Evolutionary conservation across 1,284 basidiomycete genomes (phyloP).

Genomic region (Agaricales sp.): DNA sequence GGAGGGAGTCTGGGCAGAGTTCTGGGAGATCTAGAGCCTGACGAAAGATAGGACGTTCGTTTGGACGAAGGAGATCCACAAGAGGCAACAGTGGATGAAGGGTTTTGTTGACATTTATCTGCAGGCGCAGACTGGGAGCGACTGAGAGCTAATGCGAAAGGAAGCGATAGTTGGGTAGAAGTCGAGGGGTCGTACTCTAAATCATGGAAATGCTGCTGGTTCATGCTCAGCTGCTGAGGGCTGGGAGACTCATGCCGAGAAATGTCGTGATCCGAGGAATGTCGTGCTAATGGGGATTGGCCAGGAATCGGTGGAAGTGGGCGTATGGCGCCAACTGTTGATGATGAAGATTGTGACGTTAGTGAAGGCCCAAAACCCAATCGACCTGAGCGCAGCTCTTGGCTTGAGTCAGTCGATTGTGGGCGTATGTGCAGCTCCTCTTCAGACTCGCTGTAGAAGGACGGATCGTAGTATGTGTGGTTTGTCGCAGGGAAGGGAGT

Average conservation of each 20-base stretch:
- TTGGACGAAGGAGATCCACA: not conserved
- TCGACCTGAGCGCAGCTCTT: slow-evolving; percentile 4
- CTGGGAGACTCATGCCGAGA: not conserved
- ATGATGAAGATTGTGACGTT: not conserved
- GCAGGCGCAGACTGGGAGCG: slow-evolving; percentile 1
- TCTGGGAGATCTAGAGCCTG: not conserved
- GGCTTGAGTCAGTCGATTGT: slow-evolving; percentile 7
- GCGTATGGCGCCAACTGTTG: not conserved
- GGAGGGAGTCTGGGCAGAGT: not conserved
- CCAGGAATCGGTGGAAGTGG: not conserved
- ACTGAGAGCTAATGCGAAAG: not conserved
- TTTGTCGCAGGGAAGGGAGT: slow-evolving; percentile 22
- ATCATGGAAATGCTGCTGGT: not conserved
- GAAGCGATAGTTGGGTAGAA: not conserved
- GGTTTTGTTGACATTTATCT: not conserved
- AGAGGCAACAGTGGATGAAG: not conserved
- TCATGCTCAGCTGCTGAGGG: not conserved
- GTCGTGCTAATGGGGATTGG: not conserved
- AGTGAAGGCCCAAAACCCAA: slow-evolving; percentile 3
- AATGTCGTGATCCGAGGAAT: not conserved
- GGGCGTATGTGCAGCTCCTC: slow-evolving; percentile 19
- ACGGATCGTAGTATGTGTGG: slow-evolving; percentile 29
- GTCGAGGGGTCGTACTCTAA: not conserved
- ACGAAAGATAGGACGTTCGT: not conserved
- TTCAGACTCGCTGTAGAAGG: slow-evolving; percentile 21